A percentile compares a stretch with the other conserved stretches of the same genome.
phyloP scores from a whole-genome alignment of 2,329 filamentous ascomycete genomes.

The Fusarium sp. region DNA sequence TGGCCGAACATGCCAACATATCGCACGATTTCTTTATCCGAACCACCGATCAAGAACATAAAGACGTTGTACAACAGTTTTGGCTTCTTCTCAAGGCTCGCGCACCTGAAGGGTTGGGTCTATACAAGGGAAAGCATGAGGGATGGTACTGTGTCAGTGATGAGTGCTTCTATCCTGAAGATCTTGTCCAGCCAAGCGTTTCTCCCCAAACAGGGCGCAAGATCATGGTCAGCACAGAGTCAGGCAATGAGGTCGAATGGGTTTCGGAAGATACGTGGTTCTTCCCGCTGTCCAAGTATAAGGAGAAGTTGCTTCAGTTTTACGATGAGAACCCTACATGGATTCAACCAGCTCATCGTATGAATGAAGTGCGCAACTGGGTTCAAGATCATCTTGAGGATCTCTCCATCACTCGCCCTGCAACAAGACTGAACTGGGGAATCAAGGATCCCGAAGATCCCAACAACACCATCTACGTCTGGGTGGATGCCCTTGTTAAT shows the following conservation, averaged over 20 bases:
- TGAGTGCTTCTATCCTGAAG: slow-evolving; percentile 92
- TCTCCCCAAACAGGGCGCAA: slow-evolving; percentile 85
- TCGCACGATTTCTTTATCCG: slow-evolving; percentile 89
- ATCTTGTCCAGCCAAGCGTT: slow-evolving; percentile 76
- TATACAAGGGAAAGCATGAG: slow-evolving; percentile 87
- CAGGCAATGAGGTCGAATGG: slow-evolving; percentile 94
- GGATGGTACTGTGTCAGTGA: slow-evolving; percentile 98
- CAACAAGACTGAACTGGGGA: slow-evolving; percentile 83
- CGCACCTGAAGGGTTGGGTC: slow-evolving; percentile 70
- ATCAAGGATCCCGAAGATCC: slow-evolving; percentile 86
- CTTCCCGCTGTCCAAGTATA: slow-evolving; percentile 87
- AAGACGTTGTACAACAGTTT: slow-evolving; percentile 85
- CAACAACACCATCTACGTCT: slow-evolving; percentile 94
- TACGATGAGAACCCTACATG: slow-evolving; percentile 82
- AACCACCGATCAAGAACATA: slow-evolving; percentile 86
- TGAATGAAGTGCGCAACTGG: slow-evolving; percentile 81
- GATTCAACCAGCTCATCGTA: slow-evolving; percentile 76
- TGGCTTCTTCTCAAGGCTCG: slow-evolving; percentile 78
- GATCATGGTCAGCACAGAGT: slow-evolving; percentile 85
- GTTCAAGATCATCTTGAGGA: slow-evolving; percentile 84
- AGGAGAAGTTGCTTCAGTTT: slow-evolving; percentile 79
- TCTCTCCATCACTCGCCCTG: slow-evolving; percentile 87
- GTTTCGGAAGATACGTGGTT: slow-evolving; percentile 93
- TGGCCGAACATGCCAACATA: slow-evolving; percentile 76
- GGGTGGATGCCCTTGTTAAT: slow-evolving; percentile 95